Base-by-base conservation (phyloP, 495 filamentous ascomycete species). In the Sphaerosporella brunnea region DNA sequence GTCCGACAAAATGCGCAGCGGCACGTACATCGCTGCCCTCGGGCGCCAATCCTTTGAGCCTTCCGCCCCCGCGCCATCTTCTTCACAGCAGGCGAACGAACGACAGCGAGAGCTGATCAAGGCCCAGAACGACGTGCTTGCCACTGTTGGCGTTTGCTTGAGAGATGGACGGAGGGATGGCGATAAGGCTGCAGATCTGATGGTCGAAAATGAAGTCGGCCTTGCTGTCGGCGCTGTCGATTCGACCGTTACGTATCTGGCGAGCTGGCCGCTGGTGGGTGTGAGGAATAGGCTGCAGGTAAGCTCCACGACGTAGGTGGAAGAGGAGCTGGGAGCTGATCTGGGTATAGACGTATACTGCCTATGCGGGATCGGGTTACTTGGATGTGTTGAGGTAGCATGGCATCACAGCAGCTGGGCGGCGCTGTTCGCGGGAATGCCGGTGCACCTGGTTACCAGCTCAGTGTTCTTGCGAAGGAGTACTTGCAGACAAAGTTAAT, bases 41-140 rank as follows among this genome's bases (percentile, higher is more conserved):
- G 58, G 58, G 15, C 58, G 58, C 11, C 58, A 51, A 25, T 60
- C 57, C 28, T 61, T 61, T 30, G 53, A 61, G 21, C 58, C 57
- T 24, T 61, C 58, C 7, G 52, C 55, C 46, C 50, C 50, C 2
- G 36, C 52, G 8, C 13, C 49, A 2, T 3, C 40, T 9, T 51
- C 52, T 30, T 55, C 52, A 3, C 49, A 60, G 21, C 57, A 44
- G 40, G 52, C 57, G 11, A 49, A 60, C 40, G 57, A 56, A 43
- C 60, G 53, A 30, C 58, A 61, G 36, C 50, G 50, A 9, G 43
- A 51, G 13, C 23, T 60, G 23, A 56, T 60, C 19, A 54, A 53
- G 45, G 58, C 58, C 19, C 58, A 61, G 47, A 61, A 61, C 28
- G 58, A 61, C 50, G 58, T 61, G 23, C 49, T 61, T 4, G 58